Evolutionary conservation across 2,329 filamentous ascomycete species (phyloP).

Genomic region (Monosporascus sp.): DNA sequence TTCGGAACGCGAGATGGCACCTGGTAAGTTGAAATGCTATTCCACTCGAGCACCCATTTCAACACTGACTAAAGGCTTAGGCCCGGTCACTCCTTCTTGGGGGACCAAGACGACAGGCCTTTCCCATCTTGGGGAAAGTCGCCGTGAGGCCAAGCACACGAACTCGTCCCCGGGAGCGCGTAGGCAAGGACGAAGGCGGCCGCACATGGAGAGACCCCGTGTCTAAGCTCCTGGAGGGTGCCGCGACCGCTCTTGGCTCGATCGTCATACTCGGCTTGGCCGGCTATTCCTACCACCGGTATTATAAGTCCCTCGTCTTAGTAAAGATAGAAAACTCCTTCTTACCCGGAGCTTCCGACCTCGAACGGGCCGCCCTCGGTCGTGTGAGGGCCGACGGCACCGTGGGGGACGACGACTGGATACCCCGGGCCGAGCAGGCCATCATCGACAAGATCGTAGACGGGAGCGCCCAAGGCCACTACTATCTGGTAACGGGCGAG

Average conservation of each 20-base stretch:
- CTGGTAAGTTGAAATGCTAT: neutral
- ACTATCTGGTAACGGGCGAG: slow-evolving; percentile 85
- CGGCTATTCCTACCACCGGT: slow-evolving; percentile 29
- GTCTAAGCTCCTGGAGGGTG: slow-evolving; percentile 23
- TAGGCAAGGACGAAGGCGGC: neutral
- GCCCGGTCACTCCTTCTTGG: neutral
- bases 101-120: neutral
- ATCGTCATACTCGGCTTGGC: slow-evolving; percentile 23
- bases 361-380: slow-evolving; percentile 49
- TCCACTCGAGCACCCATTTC: neutral
- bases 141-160: neutral
- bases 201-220: slow-evolving; percentile 3
- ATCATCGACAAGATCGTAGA: slow-evolving; percentile 76
- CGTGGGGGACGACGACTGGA: slow-evolving; percentile 58
- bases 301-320: slow-evolving; percentile 64
- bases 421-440: slow-evolving; percentile 72
- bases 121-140: neutral
- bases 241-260: slow-evolving; percentile 23
- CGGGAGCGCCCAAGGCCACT: slow-evolving; percentile 70
- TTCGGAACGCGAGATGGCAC: neutral
- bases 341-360: slow-evolving; percentile 60
- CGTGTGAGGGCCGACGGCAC: slow-evolving; percentile 26
- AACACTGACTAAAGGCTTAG: neutral
- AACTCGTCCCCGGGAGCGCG: neutral
- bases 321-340: slow-evolving; percentile 71